Conservation (phyloP, 345 rosid genomes). For the Populus pruinosa region DNA sequence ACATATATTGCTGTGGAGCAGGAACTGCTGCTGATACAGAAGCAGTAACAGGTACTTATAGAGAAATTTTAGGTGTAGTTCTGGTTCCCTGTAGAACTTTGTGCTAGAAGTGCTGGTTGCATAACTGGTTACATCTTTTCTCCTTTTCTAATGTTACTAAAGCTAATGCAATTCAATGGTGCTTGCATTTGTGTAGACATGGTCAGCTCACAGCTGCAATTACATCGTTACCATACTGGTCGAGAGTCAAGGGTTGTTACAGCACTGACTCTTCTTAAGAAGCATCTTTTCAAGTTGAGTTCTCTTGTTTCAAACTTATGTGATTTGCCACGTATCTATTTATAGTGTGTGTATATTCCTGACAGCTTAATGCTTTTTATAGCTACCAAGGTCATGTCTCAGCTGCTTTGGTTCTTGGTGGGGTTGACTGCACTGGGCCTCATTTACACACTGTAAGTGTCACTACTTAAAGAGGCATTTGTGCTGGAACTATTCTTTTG, state of each 20-base stretch:
- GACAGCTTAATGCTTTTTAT: slow-evolving; percentile 20
- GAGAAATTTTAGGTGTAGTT: neutral
- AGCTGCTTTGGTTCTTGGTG: slow-evolving; percentile 89
- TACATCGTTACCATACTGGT: slow-evolving; percentile 75
- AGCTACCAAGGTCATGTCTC: slow-evolving; percentile 76
- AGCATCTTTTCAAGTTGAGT: slow-evolving; percentile 66
- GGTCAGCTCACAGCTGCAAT: slow-evolving; percentile 81
- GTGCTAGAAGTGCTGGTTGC: neutral
- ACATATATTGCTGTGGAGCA: slow-evolving; percentile 94
- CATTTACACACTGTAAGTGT: slow-evolving; percentile 74
- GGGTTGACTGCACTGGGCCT: slow-evolving; percentile 81
- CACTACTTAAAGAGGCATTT: neutral
- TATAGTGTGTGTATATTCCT: slow-evolving; percentile 10
- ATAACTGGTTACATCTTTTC: neutral
- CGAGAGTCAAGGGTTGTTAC: slow-evolving; percentile 78
- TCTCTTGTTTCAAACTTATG: neutral
- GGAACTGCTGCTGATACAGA: slow-evolving; percentile 99
- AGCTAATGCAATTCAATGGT: neutral
- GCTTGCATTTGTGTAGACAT: slow-evolving; percentile 43
- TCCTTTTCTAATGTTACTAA: neutral
- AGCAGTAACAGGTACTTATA: slow-evolving; percentile 78
- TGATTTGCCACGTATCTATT: neutral
- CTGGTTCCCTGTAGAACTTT: neutral
- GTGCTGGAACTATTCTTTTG: neutral
- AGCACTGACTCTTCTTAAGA: slow-evolving; percentile 77